Conservation (phyloP, 2,329 filamentous ascomycete species). For the Curvularia sp. region DNA sequence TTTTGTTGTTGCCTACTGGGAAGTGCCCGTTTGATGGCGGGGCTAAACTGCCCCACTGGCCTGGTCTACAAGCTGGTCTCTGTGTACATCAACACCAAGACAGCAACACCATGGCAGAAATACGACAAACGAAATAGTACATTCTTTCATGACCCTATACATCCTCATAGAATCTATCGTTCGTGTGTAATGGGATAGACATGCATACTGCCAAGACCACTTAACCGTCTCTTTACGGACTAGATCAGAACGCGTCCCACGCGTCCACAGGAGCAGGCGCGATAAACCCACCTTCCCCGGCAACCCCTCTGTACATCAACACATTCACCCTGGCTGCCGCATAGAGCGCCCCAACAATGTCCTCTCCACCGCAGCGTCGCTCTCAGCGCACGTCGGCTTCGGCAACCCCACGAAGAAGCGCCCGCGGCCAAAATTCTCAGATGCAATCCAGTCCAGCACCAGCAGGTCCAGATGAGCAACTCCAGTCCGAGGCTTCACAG, state of each 20-base stretch:
- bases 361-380: conserved; percentile 66
- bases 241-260: conserved; percentile 35
- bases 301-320: conserved; percentile 20
- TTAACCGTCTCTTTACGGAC: conserved; percentile 18
- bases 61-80: conserved; percentile 7
- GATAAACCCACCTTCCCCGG: conserved; percentile 26
- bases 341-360: conserved; percentile 57
- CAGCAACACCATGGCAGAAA: not conserved
- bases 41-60: conserved; percentile 19
- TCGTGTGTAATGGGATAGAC: not conserved
- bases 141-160: not conserved
- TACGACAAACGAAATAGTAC: not conserved
- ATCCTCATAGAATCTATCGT: not conserved
- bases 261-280: conserved; percentile 32
- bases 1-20: conserved; percentile 24
- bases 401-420: conserved; percentile 62
- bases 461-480: conserved; percentile 53
- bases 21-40: conserved; percentile 28
- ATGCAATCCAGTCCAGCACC: conserved; percentile 59
- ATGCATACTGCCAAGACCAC: conserved; percentile 17
- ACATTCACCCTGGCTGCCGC: conserved; percentile 10
- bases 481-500: conserved; percentile 52
- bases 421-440: conserved; percentile 62
- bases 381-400: conserved; percentile 63
- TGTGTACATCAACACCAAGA: not conserved